Conservation (phyloP, 1,284 basidiomycete species). For the Meripilus lineatus region DNA sequence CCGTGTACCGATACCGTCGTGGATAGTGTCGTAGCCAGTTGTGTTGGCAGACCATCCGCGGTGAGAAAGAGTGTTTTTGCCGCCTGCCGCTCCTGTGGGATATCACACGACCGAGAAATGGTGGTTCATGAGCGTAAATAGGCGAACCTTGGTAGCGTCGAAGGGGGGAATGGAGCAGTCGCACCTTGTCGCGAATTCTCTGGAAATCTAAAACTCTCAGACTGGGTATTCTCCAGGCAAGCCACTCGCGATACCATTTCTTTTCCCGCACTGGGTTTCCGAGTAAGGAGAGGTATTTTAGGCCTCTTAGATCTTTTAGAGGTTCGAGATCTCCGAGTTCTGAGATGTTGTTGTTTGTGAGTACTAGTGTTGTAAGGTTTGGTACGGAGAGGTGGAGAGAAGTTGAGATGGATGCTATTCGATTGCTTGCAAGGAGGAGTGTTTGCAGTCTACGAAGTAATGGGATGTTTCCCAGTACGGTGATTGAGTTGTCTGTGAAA, state of each 20-base stretch:
- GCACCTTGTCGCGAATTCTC: conserved; percentile 92
- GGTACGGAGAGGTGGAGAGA: conserved; percentile 82
- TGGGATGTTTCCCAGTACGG: conserved; percentile 83
- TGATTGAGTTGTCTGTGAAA: conserved; percentile 94
- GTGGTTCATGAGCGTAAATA: not conserved
- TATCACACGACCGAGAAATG: not conserved
- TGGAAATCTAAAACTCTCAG: conserved; percentile 96
- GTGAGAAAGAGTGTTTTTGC: conserved; percentile 77
- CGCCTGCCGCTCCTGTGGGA: conserved; percentile 65
- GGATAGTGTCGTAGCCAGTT: conserved; percentile 76
- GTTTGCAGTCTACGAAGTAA: conserved; percentile 76
- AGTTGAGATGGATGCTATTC: conserved; percentile 77
- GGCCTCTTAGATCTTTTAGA: conserved; percentile 70
- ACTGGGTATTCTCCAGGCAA: conserved; percentile 76
- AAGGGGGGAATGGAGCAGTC: conserved; percentile 26
- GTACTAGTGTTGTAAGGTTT: conserved; percentile 74
- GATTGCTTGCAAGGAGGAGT: conserved; percentile 84
- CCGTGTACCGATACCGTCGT: conserved; percentile 65
- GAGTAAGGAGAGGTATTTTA: conserved; percentile 80
- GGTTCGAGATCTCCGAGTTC: conserved; percentile 85
- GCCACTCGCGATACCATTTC: conserved; percentile 97
- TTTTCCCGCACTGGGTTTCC: conserved; percentile 93
- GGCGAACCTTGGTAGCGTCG: not conserved
- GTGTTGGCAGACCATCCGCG: conserved; percentile 68
- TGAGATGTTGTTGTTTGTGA: conserved; percentile 69